Percentiles rank a stretch among this genome's conserved stretches.
These are phyloP conservation scores for Penicillium sp. DNA, from an alignment of 2,329 filamentous ascomycete species.

Conservation along the genomic window DNA sequence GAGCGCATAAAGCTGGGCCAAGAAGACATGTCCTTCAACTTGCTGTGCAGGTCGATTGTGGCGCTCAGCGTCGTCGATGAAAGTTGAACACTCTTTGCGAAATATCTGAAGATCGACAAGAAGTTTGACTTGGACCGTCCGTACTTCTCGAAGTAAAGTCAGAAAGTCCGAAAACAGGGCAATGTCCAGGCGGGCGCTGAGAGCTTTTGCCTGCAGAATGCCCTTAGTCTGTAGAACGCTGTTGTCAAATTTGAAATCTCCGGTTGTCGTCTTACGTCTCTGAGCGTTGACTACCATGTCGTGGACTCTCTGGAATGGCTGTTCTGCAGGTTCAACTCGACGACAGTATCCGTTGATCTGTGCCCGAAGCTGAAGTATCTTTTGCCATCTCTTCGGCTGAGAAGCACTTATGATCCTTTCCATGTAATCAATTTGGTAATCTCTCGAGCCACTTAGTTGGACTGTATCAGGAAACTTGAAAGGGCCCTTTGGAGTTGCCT, in stretches of 20 bases:
- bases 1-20: constrained; percentile 54
- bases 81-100: constrained; percentile 44
- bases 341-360: constrained; percentile 37
- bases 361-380: constrained; percentile 34
- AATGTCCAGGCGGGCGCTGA: constrained; percentile 56
- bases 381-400: constrained; percentile 29
- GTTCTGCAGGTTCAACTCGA: constrained; percentile 42
- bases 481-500: background rate
- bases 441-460: constrained; percentile 19
- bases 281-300: constrained; percentile 40
- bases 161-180: constrained; percentile 53
- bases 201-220: constrained; percentile 47
- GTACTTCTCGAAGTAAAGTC: constrained; percentile 19
- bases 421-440: constrained; percentile 23
- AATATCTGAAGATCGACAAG: constrained; percentile 38
- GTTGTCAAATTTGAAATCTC: constrained; percentile 31
- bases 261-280: constrained; percentile 30
- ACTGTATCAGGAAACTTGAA: constrained; percentile 3
- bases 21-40: constrained; percentile 57
- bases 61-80: constrained; percentile 47
- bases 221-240: constrained; percentile 44
- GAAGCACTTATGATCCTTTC: background rate
- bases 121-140: background rate
- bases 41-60: constrained; percentile 42
- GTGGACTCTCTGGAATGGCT: constrained; percentile 44